Conservation (phyloP, 257 asterid genomes). For the Capsicum baccatum region DNA sequence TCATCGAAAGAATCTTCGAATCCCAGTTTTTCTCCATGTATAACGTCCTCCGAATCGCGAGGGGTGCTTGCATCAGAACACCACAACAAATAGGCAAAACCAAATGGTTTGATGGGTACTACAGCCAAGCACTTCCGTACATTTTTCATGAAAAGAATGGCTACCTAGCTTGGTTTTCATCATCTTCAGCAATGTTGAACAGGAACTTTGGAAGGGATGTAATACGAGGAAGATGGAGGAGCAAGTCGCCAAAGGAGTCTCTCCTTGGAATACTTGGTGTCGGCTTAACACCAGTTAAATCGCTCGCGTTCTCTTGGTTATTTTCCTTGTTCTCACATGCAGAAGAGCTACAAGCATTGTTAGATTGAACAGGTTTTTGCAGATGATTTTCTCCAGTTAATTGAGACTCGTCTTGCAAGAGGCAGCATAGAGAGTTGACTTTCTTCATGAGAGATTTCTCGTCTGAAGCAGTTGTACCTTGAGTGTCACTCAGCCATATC, state of each 20-base stretch:
- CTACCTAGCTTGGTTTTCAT: conserved; percentile 43
- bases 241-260: conserved; percentile 73
- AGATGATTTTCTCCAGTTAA: conserved; percentile 41
- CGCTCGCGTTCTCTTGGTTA: conserved; percentile 37
- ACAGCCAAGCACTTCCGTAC: background rate
- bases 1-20: conserved; percentile 12
- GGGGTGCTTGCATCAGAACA: conserved; percentile 7
- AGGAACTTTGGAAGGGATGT: conserved; percentile 64
- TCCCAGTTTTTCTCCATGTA: conserved; percentile 25
- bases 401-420: conserved; percentile 58
- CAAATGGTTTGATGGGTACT: conserved; percentile 26
- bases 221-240: conserved; percentile 71
- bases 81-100: conserved; percentile 27
- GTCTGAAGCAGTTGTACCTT: conserved; percentile 57
- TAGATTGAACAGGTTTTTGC: conserved; percentile 41
- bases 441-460: conserved; percentile 80
- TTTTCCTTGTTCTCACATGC: conserved; percentile 30
- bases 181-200: conserved; percentile 59
- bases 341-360: conserved; percentile 33
- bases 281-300: conserved; percentile 37
- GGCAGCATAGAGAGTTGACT: conserved; percentile 75
- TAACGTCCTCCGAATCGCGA: background rate
- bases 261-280: conserved; percentile 52
- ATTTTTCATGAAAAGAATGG: conserved; percentile 2
- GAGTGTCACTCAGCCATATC: conserved; percentile 56